Evolutionary conservation across 345 rosid genomes (phyloP).

Genomic region (Mercurialis annua): DNA sequence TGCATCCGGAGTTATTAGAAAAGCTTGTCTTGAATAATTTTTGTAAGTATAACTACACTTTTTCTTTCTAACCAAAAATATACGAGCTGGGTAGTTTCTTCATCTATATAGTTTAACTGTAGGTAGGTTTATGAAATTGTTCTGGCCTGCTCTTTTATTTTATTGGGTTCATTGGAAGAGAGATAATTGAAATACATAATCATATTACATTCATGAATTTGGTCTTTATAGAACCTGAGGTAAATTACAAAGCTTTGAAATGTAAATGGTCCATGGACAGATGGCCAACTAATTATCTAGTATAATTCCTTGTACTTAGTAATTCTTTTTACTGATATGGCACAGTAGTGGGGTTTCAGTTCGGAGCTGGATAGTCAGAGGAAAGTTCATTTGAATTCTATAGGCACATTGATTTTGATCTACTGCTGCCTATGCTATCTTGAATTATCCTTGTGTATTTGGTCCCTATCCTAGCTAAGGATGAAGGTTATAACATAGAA

Average conservation of each 20-base stretch:
- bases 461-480: background rate
- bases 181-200: too few species aligned
- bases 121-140: background rate
- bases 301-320: background rate
- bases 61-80: slow-evolving; percentile 9
- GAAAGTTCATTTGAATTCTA: background rate
- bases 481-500: too few species aligned
- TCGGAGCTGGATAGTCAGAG: background rate
- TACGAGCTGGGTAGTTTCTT: background rate
- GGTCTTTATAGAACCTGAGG: background rate
- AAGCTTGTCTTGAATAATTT: slow-evolving; percentile 91
- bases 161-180: too few species aligned
- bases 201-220: too few species aligned
- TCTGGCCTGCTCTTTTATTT: background rate
- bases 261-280: background rate
- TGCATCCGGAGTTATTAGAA: slow-evolving; percentile 88
- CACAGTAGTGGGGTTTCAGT: background rate
- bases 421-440: background rate
- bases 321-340: background rate
- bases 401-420: background rate
- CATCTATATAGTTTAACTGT: background rate
- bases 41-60: slow-evolving; percentile 49
- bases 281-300: background rate
- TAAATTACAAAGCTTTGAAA: background rate
- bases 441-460: background rate